Conservation (phyloP, 2,329 filamentous ascomycete genomes). For the Berkeleyomyces basicola region DNA sequence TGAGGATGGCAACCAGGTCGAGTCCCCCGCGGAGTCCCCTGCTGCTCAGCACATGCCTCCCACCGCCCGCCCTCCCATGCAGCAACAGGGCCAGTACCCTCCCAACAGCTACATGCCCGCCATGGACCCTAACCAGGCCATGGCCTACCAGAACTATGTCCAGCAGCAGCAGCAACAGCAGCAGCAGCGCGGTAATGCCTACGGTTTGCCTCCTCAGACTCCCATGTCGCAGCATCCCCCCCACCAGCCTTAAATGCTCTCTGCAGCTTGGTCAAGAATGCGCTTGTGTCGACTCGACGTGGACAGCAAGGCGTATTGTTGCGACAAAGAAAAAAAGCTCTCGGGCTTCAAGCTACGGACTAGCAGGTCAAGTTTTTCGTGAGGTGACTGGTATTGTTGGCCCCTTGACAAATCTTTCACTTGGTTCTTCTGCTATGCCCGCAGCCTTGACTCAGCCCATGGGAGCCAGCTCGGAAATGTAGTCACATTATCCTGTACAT, state of each 20-base stretch:
- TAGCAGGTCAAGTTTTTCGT: no score
- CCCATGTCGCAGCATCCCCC: conserved; percentile 72
- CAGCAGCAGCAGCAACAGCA: conserved; percentile 36
- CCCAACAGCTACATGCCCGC: conserved; percentile 46
- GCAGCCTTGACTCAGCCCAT: no score
- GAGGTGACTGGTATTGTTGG: no score
- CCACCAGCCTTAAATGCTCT: conserved; percentile 49
- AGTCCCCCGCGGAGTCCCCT: conserved; percentile 79
- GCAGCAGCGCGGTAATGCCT: conserved; percentile 45
- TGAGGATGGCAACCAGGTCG: conserved; percentile 58
- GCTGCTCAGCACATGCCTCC: conserved; percentile 55
- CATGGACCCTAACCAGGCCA: conserved; percentile 41
- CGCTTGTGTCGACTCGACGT: conserved; percentile 13
- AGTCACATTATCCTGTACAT: no score
- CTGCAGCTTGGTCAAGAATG: no score
- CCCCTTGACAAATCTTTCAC: no score
- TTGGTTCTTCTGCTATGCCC: no score
- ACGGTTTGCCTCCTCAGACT: conserved; percentile 60
- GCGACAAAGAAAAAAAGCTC: background rate
- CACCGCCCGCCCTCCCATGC: conserved; percentile 17
- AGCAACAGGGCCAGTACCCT: conserved; percentile 39
- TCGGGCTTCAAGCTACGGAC: no score
- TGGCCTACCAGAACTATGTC: conserved; percentile 73
- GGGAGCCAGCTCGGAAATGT: no score
- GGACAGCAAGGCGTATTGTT: background rate